Evolutionary conservation across 495 filamentous ascomycete species (phyloP), one percentile per base, ranked within the genome.

Genomic region (Penicillium bovifimosum): DNA sequence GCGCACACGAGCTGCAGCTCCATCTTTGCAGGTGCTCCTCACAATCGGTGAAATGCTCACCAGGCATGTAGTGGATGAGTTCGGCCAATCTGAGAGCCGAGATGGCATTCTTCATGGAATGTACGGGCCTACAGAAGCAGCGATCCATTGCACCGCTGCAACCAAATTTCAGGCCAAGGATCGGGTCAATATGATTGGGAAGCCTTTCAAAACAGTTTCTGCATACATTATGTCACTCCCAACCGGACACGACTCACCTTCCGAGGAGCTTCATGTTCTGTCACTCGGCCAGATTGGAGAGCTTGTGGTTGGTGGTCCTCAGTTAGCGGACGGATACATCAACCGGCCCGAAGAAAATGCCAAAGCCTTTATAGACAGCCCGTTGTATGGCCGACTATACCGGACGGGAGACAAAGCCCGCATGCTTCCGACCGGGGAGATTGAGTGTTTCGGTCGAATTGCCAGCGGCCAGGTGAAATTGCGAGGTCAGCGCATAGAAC

Each of bases 11-110:
- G 61, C 74, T 1, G 76, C 74, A 16, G 86, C 81, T 0, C 90
- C 90, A 0, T 63, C 67, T 0, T 60, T 95, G 32, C 73, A 72
- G 8, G 63, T 87, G 1, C 73, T 95, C 1, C 68, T 93, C 10
- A 93, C 90, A 0, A 95, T 93, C 55, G 90, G 90, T 5, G 90
- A 95, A 68, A 92, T 91, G 87, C 79, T 95, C 24, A 90, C 87
- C 0, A 72, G 74, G 17, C 76, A 77, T 5, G 80, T 95, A 1
- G 72, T 91, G 7, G 72, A 82, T 34, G 86, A 91, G 62, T 95
- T 90, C 72, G 86, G 85, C 2, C 62, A 69, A 31, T 65, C 65
- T 7, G 46, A 55, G 17, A 48, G 54, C 7, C 32, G 46, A 3
- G 46, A 55, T 8, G 72, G 78, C 9, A 79, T 91, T 27, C 77